Evolutionary conservation across 1,139 yeast species (phyloP), one percentile per base, ranked within the genome.

Genomic region (Kurtzmaniella quercitrusa): DNA sequence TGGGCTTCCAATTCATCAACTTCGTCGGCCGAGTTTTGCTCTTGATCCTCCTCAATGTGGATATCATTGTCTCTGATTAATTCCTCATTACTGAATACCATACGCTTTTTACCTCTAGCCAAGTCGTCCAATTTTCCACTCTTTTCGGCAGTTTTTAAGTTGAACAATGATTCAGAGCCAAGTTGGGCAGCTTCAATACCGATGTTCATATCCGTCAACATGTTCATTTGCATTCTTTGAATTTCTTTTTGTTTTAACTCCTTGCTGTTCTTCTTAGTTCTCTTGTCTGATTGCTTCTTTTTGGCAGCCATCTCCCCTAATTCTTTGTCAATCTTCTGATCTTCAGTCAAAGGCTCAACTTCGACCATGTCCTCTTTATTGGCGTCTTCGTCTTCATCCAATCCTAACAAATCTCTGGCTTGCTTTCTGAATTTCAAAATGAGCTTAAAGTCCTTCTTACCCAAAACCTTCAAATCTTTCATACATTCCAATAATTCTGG

Each of bases 151-250:
- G 78, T 66, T 56, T 82, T 84, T 59, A 93, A 74, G 57, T 84
- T 88, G 68, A 93, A 93, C 47, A 91, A 68, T 1, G 94, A 78
- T 46, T 88, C 95, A 38, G 85, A 75, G 42, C 95, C 96, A 44
- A 78, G 67, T 43, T 78, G 78, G n/a, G 88, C 93, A 16, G 96
- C 96, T 61, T 93, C 98, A 39, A 88, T 73, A 74, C 98, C 98
- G 51, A 93, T 82, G 56, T 88, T 95, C 73, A 79, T 80, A 56
- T 95, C 96, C 2, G 96, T 87, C 47, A 87, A 72, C 97, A 93
- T 91, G 60, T 88, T 88, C 94, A 93, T 85, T 66, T 93, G 98
- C 85, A 89, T 84, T 66, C 98, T 80, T 43, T 78, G 76, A 44
- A 93, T 80, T 60, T 91, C 98, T 62, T 87, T 88, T 60, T 88